Base-by-base conservation (phyloP, 2,329 filamentous ascomycete genomes). In the Colletotrichum endophyticum region DNA sequence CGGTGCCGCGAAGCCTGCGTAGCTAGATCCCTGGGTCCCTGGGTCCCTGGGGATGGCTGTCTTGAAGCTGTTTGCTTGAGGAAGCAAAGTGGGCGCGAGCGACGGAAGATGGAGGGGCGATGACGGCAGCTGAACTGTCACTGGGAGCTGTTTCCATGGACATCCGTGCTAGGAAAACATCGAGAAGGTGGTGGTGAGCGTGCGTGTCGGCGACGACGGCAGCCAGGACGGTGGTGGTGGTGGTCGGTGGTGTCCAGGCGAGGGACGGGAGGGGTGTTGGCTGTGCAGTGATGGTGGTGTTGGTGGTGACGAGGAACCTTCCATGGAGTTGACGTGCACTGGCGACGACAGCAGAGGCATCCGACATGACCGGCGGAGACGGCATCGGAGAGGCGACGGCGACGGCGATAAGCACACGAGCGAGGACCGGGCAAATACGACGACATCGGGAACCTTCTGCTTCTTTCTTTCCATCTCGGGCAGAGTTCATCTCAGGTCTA, bases 91-190 rank as follows among this genome's bases (percentile, higher is more conserved):
- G 69, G 67, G 34, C 32, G 34, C 56, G 68, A 49, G 28, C 62
- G 63, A 28, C 32, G 25, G 32, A 44, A 22, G 67, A 25, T 64
- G 53, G 69, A 75, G 36, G 73, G 8, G 39, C 16, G 56, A 66
- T 73, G 69, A 59, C 64, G 64, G 70, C 36, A 39, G 70, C 32
- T 61, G 59, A 64, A 32, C 34, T 76, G 70, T 73, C 73, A 73
- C 64, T 44, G 16, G 44, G 27, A 15, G 39, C 22, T 30, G 25
- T 39, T 30, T n/a, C 25, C 73, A 76, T 59, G 73, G 73, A 39
- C 73, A 76, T 73, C 73, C 73, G 70, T 73, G 73, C 44, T 16
- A 34, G 27, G 34, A 72, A 39, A 22, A 19, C 25, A 34, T 36
- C 34, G 36, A 36, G 16, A 22, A 57, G 30, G 67, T 19, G 59